Evolutionary conservation across 2,329 filamentous ascomycete species (phyloP).

Genomic region (Pestalotiopsis sp.): DNA sequence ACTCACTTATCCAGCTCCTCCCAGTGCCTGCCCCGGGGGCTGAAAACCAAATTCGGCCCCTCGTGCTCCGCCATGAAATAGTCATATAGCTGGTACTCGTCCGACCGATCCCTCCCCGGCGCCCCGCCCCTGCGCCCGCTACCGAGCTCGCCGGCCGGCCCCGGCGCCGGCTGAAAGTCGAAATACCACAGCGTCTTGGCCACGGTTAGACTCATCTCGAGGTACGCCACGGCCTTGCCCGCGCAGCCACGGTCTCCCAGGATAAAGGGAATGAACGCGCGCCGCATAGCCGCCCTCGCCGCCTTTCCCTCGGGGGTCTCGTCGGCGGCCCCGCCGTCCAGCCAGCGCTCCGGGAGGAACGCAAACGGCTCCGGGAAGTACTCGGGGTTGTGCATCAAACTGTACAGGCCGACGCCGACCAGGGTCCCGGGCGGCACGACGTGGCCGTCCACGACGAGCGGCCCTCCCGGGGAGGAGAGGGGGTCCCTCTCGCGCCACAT

Average conservation of each 20-base stretch:
- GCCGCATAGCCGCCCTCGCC: neutral
- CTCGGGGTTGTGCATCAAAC: conserved; percentile 34
- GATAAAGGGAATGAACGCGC: conserved; percentile 33
- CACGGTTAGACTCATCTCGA: conserved; percentile 21
- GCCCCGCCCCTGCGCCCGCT: neutral
- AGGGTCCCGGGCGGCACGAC: conserved; percentile 35
- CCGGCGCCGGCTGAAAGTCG: conserved; percentile 11
- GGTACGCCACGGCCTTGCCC: conserved; percentile 30
- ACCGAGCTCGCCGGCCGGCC: neutral
- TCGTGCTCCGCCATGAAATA: neutral
- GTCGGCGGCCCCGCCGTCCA: conserved; percentile 20
- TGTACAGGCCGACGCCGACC: conserved; percentile 35
- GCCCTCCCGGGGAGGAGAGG: neutral
- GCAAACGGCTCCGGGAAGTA: conserved; percentile 28
- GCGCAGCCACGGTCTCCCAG: conserved; percentile 36
- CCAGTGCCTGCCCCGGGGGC: neutral
- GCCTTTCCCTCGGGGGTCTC: neutral
- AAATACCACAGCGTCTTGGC: conserved; percentile 23
- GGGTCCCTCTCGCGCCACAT: neutral
- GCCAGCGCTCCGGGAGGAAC: conserved; percentile 37
- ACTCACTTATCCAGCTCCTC: neutral
- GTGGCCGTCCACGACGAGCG: conserved; percentile 22
- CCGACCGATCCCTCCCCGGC: neutral
- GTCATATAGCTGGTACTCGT: conserved; percentile 1
- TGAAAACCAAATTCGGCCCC: neutral